Evolutionary conservation across 176 grass and related monocot species (phyloP), one percentile per base, ranked within the genome.

Genomic region (Puya raimondii): DNA sequence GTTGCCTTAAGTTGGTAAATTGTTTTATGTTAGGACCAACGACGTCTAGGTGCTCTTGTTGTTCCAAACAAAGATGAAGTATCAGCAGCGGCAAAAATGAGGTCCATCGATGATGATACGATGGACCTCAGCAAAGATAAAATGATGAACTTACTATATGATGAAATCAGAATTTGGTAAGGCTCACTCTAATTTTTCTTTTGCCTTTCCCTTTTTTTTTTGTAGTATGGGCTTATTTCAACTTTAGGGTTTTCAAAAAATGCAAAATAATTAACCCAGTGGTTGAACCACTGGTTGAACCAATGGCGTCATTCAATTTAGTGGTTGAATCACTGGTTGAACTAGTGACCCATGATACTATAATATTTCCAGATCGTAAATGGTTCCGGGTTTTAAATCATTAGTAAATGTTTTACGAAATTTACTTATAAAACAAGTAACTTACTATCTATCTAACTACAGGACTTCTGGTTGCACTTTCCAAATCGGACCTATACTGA

Each of bases 41-140:
- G 93, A 1, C 79, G 89, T 49, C 77, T 90, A 51, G 89, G 93
- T 69, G 89, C 93, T 71, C 76, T 97, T 26, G 72, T 97, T 76
- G 84, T 97, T 73, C 93, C 93, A 51, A 92, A 88, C 74, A 90
- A 85, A 17, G 89, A 97, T 51, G 93, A 97, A 82, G 65, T 87
- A 72, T 26, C 74, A 53, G 81, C 84, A 74, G 27, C 72, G 53
- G 85, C 81, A 52, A 73, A 76, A 74, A 82, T 64, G 59, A 75
- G 77, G 65, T 82, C 76, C 51, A 66, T 83, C 59, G 16, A 85
- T 53, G 63, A 80, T 75, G 74, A 68, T 57, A 72, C 66, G 29
- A 70, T 73, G 9, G 82, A 77, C 23, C 11, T 78, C 67, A 49
- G 21, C 7, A 79, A 88, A 85, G 63, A 87, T 70, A 80, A 58